A percentile compares a stretch with the other conserved stretches of the same genome.
These are phyloP conservation scores for Leptographium radiaticola DNA, from an alignment of 2,329 filamentous ascomycete genomes.

Conservation along the genomic window DNA sequence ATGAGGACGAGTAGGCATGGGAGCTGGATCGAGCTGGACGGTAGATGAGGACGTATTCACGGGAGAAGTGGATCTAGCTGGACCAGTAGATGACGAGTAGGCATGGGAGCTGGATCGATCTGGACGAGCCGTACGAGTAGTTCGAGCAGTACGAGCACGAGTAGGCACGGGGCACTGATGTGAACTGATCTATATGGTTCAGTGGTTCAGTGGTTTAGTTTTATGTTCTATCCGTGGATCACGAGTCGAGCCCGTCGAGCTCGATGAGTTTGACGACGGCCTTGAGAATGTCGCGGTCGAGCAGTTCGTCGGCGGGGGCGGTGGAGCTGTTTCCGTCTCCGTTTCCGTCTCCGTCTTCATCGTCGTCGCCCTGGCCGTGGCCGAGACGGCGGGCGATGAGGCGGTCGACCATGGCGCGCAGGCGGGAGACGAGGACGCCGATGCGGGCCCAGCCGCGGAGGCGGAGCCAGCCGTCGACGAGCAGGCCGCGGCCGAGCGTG, in stretches of 20 bases:
- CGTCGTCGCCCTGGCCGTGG: constrained; percentile 44
- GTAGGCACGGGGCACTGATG: too few species aligned
- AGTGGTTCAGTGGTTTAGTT: too few species aligned
- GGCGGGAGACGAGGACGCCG: constrained; percentile 71
- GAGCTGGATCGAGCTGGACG: too few species aligned
- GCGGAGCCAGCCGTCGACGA: constrained; percentile 83
- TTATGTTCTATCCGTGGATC: too few species aligned
- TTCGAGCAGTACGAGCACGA: too few species aligned
- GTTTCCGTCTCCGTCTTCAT: constrained; percentile 1
- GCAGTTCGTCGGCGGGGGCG: constrained; percentile 26
- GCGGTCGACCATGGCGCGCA: constrained; percentile 78
- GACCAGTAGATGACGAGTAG: too few species aligned
- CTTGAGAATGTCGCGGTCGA: constrained; percentile 55
- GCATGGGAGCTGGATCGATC: too few species aligned
- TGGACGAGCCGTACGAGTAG: too few species aligned
- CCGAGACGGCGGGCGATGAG: constrained; percentile 72
- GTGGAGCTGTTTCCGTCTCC: neutral
- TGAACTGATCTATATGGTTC: too few species aligned
- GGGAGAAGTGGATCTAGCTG: too few species aligned
- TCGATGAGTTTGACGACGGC: constrained; percentile 73
- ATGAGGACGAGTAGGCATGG: too few species aligned
- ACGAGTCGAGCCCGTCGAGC: constrained; percentile 72
- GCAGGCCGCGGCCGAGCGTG: constrained; percentile 70
- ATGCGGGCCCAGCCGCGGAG: constrained; percentile 90
- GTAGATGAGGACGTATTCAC: too few species aligned